Evolutionary conservation across 1,139 yeast species (phyloP).

Genomic region (Saccharomyces hybrid): DNA sequence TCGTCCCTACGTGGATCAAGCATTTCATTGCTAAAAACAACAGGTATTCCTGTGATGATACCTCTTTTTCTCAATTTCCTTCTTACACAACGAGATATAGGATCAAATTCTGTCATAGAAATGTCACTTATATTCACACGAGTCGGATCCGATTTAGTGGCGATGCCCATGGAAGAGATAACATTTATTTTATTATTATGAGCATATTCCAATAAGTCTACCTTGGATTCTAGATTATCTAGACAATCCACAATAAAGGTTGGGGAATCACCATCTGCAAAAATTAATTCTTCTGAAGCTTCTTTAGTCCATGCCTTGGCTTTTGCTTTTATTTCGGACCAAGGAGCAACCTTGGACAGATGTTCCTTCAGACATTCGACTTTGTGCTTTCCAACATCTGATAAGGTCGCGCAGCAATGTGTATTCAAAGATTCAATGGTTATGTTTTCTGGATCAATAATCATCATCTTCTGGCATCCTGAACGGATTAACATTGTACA

Average conservation of each 20-base stretch:
- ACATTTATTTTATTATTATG: slow-evolving; percentile 51
- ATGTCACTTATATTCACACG: slow-evolving; percentile 74
- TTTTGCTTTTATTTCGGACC: slow-evolving; percentile 74
- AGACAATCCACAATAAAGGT: slow-evolving; percentile 87
- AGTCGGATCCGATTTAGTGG: slow-evolving; percentile 82
- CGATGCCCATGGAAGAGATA: slow-evolving; percentile 93
- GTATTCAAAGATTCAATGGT: slow-evolving; percentile 84
- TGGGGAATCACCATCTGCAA: slow-evolving; percentile 47
- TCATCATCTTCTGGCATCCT: slow-evolving; percentile 72
- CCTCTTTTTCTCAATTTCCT: slow-evolving; percentile 76
- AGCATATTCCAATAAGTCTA: slow-evolving; percentile 75
- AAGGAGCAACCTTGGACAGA: slow-evolving; percentile 70
- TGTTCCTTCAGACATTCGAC: slow-evolving; percentile 69
- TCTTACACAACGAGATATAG: slow-evolving; percentile 81
- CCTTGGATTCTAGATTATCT: slow-evolving; percentile 91
- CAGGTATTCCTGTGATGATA: slow-evolving; percentile 70
- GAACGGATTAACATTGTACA: slow-evolving; percentile 87
- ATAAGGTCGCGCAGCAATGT: slow-evolving; percentile 83
- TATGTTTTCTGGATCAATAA: slow-evolving; percentile 94
- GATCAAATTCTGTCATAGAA: slow-evolving; percentile 81
- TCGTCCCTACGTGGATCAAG: slow-evolving; percentile 93
- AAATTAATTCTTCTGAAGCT: slow-evolving; percentile 52
- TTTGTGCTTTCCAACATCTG: slow-evolving; percentile 86
- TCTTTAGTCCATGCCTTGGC: slow-evolving; percentile 71
- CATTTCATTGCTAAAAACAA: slow-evolving; percentile 87